phyloP scores from a whole-genome alignment of 169 alveolate species.

The Eimeria acervulina region DNA sequence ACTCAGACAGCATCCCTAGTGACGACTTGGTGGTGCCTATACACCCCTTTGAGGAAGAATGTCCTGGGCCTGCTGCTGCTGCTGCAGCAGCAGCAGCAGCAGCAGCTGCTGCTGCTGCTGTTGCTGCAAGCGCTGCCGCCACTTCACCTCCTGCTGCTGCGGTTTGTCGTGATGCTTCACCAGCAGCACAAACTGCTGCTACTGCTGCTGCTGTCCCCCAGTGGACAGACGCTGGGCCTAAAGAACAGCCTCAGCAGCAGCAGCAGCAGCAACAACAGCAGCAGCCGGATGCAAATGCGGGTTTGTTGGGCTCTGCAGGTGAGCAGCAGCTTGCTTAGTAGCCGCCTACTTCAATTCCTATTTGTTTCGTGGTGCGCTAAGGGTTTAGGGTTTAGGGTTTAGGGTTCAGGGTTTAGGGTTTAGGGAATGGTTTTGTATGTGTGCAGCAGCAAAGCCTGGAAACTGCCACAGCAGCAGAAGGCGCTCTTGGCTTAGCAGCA shows the following conservation, averaged over 20 bases:
- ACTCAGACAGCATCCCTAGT: not conserved
- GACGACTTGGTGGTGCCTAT: not conserved
- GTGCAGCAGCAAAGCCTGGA: not conserved
- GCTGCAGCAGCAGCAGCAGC: not conserved
- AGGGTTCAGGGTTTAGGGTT: too few relatives aligned
- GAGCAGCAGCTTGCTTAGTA: not conserved
- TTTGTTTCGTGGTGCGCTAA: not conserved
- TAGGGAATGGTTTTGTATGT: too few relatives aligned
- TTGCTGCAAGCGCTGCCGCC: not conserved
- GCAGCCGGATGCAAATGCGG: not conserved
- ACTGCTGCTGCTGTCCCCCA: not conserved
- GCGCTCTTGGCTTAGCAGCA: not conserved
- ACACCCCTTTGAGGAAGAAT: not conserved
- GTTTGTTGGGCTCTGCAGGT: not conserved
- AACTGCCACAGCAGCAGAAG: not conserved
- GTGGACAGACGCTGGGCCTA: not conserved
- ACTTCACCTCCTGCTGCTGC: constrained; percentile 22
- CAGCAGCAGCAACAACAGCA: constrained; percentile 47
- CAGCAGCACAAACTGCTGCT: too few relatives aligned
- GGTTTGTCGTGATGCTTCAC: not conserved
- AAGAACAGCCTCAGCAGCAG: constrained; percentile 24
- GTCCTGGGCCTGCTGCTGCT: too few relatives aligned
- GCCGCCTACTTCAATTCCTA: not conserved
- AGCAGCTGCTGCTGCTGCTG: not conserved
- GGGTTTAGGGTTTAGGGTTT: too few relatives aligned